Percentiles rank a stretch among this genome's conserved stretches.
Evolutionary conservation across 73 alveolate genomes (phyloP).

Genomic region (Halteria grandinella): DNA sequence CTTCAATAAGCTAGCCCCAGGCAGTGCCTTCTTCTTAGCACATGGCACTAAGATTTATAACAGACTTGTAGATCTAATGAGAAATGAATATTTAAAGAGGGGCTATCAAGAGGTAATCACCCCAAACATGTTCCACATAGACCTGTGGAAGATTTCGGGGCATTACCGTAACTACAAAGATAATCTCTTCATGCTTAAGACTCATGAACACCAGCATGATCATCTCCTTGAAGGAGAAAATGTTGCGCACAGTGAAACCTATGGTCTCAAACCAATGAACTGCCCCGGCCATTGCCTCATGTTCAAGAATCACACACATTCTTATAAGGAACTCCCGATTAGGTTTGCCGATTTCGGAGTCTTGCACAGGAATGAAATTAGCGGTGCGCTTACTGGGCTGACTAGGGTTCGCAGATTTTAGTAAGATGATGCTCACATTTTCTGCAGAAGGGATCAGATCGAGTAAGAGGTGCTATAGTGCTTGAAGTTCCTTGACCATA

Average conservation of each 20-base stretch:
- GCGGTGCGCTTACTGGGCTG: slow-evolving; percentile 99
- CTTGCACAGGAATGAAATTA: slow-evolving; percentile 98
- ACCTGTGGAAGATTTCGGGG: slow-evolving; percentile 95
- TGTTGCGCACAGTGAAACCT: slow-evolving; percentile 66
- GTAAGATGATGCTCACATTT: slow-evolving; percentile 97
- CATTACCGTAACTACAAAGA: slow-evolving; percentile 91
- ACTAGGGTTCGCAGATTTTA: slow-evolving; percentile 99
- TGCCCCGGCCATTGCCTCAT: slow-evolving; percentile 99
- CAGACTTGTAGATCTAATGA: slow-evolving; percentile 92
- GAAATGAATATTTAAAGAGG: slow-evolving; percentile 88
- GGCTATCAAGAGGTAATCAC: slow-evolving; percentile 95
- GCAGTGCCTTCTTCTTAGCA: slow-evolving; percentile 89
- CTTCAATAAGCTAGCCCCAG: slow-evolving; percentile 93
- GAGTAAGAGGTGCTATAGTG: slow-evolving; percentile 80
- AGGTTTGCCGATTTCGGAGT: slow-evolving; percentile 99
- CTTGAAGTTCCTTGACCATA: slow-evolving; percentile 80
- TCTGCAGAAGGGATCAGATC: slow-evolving; percentile 82
- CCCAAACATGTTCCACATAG: slow-evolving; percentile 89
- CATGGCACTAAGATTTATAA: slow-evolving; percentile 96
- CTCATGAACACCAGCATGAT: slow-evolving; percentile 68
- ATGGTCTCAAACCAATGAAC: slow-evolving; percentile 99
- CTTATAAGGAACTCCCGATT: slow-evolving; percentile 98
- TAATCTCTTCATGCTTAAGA: slow-evolving; percentile 94
- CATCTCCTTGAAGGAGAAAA: slow-evolving; percentile 79
- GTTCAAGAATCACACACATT: slow-evolving; percentile 82